phyloP scores from a whole-genome alignment of 768 basidiomycete species.

The Ramaria sp. region DNA sequence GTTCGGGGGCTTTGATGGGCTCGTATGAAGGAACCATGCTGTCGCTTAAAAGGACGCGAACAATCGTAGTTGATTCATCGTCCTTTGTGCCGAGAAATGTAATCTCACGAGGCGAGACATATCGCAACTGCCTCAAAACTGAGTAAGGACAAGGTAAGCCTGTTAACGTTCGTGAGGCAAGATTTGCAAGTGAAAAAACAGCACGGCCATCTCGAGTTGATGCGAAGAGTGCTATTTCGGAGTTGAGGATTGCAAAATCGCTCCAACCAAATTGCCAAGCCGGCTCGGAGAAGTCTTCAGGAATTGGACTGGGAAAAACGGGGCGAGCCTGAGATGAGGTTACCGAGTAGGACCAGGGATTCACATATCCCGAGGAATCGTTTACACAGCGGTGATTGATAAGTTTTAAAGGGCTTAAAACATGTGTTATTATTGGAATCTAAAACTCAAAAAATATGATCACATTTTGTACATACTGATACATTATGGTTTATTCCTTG shows the following conservation, averaged over 20 bases:
- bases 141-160: neutral
- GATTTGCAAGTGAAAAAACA: conserved; percentile 30
- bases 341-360: conserved; percentile 49
- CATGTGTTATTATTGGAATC: no score
- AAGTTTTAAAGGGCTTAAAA: no score
- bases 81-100: conserved; percentile 35
- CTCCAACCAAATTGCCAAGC: conserved; percentile 43
- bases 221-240: conserved; percentile 24
- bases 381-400: no score
- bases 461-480: no score
- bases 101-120: conserved; percentile 22
- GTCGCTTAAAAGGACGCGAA: conserved; percentile 11
- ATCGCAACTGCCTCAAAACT: conserved; percentile 24
- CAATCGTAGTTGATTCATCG: conserved; percentile 27
- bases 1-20: neutral
- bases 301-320: conserved; percentile 31
- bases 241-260: conserved; percentile 29
- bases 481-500: no score
- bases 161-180: conserved; percentile 12
- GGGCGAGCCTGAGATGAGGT: conserved; percentile 23
- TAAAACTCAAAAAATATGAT: no score
- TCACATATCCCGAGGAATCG: conserved; percentile 56
- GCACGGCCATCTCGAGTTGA: conserved; percentile 33
- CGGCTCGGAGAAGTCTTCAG: conserved; percentile 45
- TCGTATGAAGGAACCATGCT: neutral